Evolutionary conservation across 192 early-diverging fungal species (phyloP), one percentile per base, ranked within the genome.

Genomic region (Umbelopsis isabellina): DNA sequence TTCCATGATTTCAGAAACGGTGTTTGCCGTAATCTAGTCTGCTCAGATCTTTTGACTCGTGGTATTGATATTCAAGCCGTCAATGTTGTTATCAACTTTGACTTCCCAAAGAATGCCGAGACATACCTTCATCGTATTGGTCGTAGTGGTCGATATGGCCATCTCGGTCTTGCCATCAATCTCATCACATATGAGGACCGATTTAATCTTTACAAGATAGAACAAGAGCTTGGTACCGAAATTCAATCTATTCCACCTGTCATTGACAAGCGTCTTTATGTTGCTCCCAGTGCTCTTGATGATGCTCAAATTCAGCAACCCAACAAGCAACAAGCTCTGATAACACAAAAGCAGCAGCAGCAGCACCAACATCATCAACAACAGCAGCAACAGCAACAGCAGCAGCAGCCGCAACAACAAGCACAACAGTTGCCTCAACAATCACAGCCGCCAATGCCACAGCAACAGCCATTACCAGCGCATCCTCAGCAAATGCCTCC

Each of bases 21-120:
- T 50, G 97, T 96, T 27, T 98, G 95, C 80, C 91, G 97, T 65
- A 97, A 98, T 81, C 81, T 99, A 44, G 97, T 99, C 27, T 98
- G 97, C 84, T 98, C 97, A 46, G 97, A 99, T 84, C 84, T 99
- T 53, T 85, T 97, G 66, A 97, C 97, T 13, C 91, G 97, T 67
- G 97, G 97, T 85, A 99, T 99, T 74, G 97, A 99, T 81, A 98
- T 99, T 78, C 97, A 99, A 82, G 97, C 96, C 20, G 97, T 99
- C 46, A 98, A 98, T 79, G 97, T 99, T 16, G 97, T 99, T 58
- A 98, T 99, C 87, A 98, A 99, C 88, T 99, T 98, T 90, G 97
- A 99, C 82, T 98, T 99, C 79, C 97, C 97, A 69, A 98, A 98
- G 80, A 99, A 98, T 69, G 94, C 97, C 37, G 97, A 99, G 83